phyloP scores from a whole-genome alignment of 805 yeast species.

The Blastobotrys parvus region DNA sequence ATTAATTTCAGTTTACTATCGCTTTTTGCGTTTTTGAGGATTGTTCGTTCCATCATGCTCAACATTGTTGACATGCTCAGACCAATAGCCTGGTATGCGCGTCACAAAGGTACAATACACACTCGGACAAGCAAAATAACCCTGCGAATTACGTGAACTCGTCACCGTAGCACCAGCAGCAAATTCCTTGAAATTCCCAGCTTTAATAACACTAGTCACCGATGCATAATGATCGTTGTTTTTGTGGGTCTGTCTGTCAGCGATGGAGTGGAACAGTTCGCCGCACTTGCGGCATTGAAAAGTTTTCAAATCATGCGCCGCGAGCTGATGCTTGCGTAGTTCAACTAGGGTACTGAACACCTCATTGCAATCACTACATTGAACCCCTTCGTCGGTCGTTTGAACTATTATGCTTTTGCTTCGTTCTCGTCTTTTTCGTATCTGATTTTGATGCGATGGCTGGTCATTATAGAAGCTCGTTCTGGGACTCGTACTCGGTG shows the following conservation, averaged over 20 bases:
- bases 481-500: too few species aligned
- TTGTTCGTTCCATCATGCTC: conserved; percentile 19
- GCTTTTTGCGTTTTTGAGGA: conserved; percentile 20
- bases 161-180: conserved; percentile 13
- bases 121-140: conserved; percentile 20
- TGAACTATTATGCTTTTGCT: too few species aligned
- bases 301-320: conserved; percentile 13
- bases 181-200: conserved; percentile 17
- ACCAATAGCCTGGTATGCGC: conserved; percentile 21
- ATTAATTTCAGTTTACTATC: neutral
- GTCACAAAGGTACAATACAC: conserved; percentile 21
- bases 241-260: conserved; percentile 23
- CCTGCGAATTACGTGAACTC: conserved; percentile 15
- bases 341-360: conserved; percentile 13
- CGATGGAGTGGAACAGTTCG: conserved; percentile 18
- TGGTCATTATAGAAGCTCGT: too few species aligned
- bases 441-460: too few species aligned
- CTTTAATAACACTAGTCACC: conserved; percentile 14
- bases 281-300: conserved; percentile 22
- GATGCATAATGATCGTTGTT: conserved; percentile 20
- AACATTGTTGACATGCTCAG: conserved; percentile 20
- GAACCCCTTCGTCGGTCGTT: conserved; percentile 2
- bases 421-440: too few species aligned
- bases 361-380: conserved; percentile 18
- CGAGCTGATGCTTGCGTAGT: conserved; percentile 18